Base-by-base conservation (phyloP, 2,329 filamentous ascomycete species). In the Corinectria fuckeliana region DNA sequence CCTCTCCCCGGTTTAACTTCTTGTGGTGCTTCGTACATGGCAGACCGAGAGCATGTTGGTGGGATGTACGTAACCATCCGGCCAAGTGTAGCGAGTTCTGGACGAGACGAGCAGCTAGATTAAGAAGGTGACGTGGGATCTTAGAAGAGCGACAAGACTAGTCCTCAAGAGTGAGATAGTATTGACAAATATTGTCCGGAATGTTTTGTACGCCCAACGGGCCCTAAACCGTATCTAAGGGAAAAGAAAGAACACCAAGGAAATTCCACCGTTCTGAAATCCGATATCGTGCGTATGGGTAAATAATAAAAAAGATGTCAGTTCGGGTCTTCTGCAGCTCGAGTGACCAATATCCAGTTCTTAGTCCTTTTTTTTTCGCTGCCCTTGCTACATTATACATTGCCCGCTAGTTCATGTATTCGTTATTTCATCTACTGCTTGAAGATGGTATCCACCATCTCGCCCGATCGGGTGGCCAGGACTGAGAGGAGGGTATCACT, bases 401-500 rank as follows among this genome's bases (percentile, higher is more conserved):
- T 55, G 61, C 34, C 56, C 49, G 60, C 45, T 66, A 60, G 51
- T 63, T 60, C 62, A 62, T 67, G 58, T 61, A 60, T 55, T 64
- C 62, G 50, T 66, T 36, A 56, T 34, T 47, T 52, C 34, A n/a
- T 67, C 69, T 70, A 70, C 55, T 70, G 62, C 56, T 70, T 65
- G 74, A 95, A 95, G 61, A 95, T 88, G 32, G 88, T 89, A 60
- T 88, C 77, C 16, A 94, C 89, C 72, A 95, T 87, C 77, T 95
- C 91, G 23, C 90, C 91, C 30, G 90, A 90, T 54, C 92, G 81
- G 23, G 88, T 87, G 6, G 91, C 87, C 62, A 95, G 80, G 62
- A 95, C 90, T 2, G 91, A 94, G 51, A 96, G 82, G 51, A 96
- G 83, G 45, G 89, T 92, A 75, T 96, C 91, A 73, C 91, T 92